Evolutionary conservation across 805 yeast genomes (phyloP).

Genomic region (Saccharomycopsis sp.): DNA sequence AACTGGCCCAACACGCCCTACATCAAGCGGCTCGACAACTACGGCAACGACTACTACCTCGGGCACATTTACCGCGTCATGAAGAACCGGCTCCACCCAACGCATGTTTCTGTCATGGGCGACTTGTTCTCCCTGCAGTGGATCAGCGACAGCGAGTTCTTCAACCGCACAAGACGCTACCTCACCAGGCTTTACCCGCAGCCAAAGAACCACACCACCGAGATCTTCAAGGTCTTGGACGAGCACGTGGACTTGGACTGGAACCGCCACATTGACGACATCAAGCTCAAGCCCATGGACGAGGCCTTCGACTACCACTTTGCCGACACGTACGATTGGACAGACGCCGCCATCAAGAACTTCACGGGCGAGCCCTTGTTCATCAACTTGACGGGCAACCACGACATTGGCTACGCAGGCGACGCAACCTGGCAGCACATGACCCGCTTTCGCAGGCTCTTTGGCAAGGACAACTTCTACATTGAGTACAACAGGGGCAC

Average conservation of each 20-base stretch:
- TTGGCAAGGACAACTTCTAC: slow-evolving; percentile 82
- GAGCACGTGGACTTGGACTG: slow-evolving; percentile 50
- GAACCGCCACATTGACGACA: slow-evolving; percentile 34
- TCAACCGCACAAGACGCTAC: slow-evolving; percentile 66
- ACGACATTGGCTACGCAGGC: slow-evolving; percentile 92
- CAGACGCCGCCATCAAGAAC: slow-evolving; percentile 27
- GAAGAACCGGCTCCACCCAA: slow-evolving; percentile 57
- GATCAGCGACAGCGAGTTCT: slow-evolving; percentile 83
- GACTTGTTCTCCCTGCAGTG: slow-evolving; percentile 92
- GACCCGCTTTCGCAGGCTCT: slow-evolving; percentile 62
- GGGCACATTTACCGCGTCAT: slow-evolving; percentile 73
- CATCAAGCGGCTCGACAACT: slow-evolving; percentile 69
- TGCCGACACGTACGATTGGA: slow-evolving; percentile 62
- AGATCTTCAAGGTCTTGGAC: slow-evolving; percentile 38
- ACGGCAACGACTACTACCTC: slow-evolving; percentile 81
- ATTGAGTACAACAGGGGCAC: slow-evolving; percentile 57
- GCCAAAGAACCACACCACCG: slow-evolving; percentile 40
- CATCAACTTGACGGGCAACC: slow-evolving; percentile 87
- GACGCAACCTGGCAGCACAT: slow-evolving; percentile 90
- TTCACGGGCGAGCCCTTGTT: slow-evolving; percentile 51
- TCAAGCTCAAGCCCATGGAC: slow-evolving; percentile 25
- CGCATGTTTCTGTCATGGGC: slow-evolving; percentile 84
- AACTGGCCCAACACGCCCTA: slow-evolving; percentile 63
- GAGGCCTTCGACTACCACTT: slow-evolving; percentile 40
- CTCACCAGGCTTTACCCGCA: slow-evolving; percentile 60